These are phyloP conservation scores for Aspergillus ostianus DNA, from an alignment of 495 filamentous ascomycete genomes.

Conservation along the genomic window DNA sequence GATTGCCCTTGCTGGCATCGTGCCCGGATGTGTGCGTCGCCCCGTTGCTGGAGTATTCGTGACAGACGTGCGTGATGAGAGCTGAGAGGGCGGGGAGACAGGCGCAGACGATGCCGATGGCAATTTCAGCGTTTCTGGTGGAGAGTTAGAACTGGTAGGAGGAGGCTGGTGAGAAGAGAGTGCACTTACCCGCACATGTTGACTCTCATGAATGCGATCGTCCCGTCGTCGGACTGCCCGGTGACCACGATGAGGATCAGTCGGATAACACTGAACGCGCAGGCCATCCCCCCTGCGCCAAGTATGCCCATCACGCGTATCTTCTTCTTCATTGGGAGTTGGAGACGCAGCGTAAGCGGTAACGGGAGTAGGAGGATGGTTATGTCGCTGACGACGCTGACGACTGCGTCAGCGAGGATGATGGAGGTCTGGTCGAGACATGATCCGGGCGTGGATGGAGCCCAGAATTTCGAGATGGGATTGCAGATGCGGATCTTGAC, in stretches of 20 bases:
- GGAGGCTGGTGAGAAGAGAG: neutral
- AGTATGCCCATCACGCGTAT: slow-evolving; percentile 33
- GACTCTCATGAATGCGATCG: slow-evolving; percentile 35
- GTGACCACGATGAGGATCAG: slow-evolving; percentile 31
- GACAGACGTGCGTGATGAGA: slow-evolving; percentile 19
- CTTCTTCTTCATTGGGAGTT: slow-evolving; percentile 34
- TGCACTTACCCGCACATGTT: slow-evolving; percentile 35
- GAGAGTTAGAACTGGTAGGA: neutral
- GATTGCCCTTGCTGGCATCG: slow-evolving; percentile 18
- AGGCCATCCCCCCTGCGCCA: slow-evolving; percentile 39
- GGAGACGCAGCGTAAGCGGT: slow-evolving; percentile 31
- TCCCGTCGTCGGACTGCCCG: slow-evolving; percentile 29
- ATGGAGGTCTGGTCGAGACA: slow-evolving; percentile 37
- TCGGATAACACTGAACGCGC: slow-evolving; percentile 36
- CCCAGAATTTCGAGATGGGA: slow-evolving; percentile 37
- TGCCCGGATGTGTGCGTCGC: slow-evolving; percentile 16
- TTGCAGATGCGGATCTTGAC: slow-evolving; percentile 40
- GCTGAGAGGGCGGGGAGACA: slow-evolving; percentile 39
- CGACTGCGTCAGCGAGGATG: slow-evolving; percentile 37
- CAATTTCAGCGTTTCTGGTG: slow-evolving; percentile 32
- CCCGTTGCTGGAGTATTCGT: slow-evolving; percentile 24
- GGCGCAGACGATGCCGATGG: slow-evolving; percentile 41
- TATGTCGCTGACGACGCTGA: slow-evolving; percentile 39
- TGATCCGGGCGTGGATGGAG: slow-evolving; percentile 15
- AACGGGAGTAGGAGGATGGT: slow-evolving; percentile 35